phyloP scores from a whole-genome alignment of 345 rosid species.

The Boechera stricta region DNA sequence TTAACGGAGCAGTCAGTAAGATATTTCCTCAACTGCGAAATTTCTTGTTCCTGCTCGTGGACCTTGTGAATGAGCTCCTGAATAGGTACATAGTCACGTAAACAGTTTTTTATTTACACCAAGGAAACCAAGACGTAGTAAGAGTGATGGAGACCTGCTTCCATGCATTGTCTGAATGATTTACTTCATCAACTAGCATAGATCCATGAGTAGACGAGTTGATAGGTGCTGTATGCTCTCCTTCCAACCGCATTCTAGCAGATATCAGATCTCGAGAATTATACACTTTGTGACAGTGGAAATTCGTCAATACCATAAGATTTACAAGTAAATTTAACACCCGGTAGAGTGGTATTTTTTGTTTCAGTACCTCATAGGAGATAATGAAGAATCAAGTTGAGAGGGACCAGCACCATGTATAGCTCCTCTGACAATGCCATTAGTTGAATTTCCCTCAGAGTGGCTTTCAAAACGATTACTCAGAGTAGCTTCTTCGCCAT shows the following conservation, averaged over 20 bases:
- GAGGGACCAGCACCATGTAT: conserved; percentile 49
- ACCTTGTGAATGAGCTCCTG: conserved; percentile 68
- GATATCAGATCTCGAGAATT: conserved; percentile 28
- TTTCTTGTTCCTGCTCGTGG: conserved; percentile 81
- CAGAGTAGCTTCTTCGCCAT: conserved; percentile 46
- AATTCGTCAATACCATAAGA: conserved; percentile 20
- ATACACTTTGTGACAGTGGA: conserved; percentile 13
- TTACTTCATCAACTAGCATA: conserved; percentile 68
- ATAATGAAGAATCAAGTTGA: conserved; percentile 57
- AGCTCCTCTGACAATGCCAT: conserved; percentile 54
- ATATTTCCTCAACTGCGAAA: conserved; percentile 69
- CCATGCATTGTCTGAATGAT: conserved; percentile 58
- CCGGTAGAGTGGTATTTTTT: conserved; percentile 13
- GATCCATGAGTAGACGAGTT: conserved; percentile 54
- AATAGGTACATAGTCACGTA: conserved; percentile 30
- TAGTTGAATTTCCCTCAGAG: conserved; percentile 44
- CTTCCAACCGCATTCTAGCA: conserved; percentile 65
- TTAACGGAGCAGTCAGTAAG: conserved; percentile 80
- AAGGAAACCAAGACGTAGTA: conserved; percentile 29
- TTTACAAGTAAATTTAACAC: conserved; percentile 8
- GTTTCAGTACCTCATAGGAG: conserved; percentile 64
- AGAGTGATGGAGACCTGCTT: conserved; percentile 66
- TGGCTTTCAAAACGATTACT: conserved; percentile 47
- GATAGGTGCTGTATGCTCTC: conserved; percentile 52
- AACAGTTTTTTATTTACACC: conserved; percentile 19